Evolutionary conservation across 1,139 yeast genomes (phyloP).

Genomic region (Suhomyces chickasaworum): DNA sequence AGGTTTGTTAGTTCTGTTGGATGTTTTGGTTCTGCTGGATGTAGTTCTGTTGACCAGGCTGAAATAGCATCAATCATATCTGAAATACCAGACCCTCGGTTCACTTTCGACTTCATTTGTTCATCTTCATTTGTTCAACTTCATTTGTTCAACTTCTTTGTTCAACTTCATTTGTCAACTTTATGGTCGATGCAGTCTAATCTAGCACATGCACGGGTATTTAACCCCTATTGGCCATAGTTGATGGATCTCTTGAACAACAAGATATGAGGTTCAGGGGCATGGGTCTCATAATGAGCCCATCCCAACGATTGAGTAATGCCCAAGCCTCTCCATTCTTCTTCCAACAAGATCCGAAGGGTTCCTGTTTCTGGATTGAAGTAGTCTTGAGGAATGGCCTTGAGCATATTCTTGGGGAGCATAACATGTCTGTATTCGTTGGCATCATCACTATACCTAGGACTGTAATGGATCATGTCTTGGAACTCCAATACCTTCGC

Average conservation of each 20-base stretch:
- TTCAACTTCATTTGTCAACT: background rate
- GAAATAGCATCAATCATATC: no score
- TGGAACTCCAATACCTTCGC: slow-evolving; percentile 88
- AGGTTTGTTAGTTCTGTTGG: no score
- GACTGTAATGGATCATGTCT: slow-evolving; percentile 93
- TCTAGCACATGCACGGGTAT: background rate
- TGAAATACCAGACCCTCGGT: no score
- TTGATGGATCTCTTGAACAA: slow-evolving; percentile 73
- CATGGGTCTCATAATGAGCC: slow-evolving; percentile 97
- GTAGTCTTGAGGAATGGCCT: slow-evolving; percentile 93
- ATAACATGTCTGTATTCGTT: slow-evolving; percentile 92
- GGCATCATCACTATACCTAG: slow-evolving; percentile 85
- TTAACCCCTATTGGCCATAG: slow-evolving; percentile 24
- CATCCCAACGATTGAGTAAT: slow-evolving; percentile 97
- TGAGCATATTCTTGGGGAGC: slow-evolving; percentile 94
- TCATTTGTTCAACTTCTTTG: background rate
- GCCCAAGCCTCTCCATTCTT: slow-evolving; percentile 98
- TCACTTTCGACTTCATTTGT: no score
- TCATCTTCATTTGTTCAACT: no score
- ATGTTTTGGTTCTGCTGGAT: no score
- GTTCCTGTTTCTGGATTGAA: slow-evolving; percentile 96
- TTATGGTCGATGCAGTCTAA: background rate
- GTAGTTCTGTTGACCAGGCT: no score
- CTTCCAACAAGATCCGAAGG: slow-evolving; percentile 83
- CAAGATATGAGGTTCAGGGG: slow-evolving; percentile 97